A percentile compares a stretch with the other conserved stretches of the same genome.
Evolutionary conservation across 495 filamentous ascomycete genomes (phyloP).

Genomic region (Neurospora discreta): DNA sequence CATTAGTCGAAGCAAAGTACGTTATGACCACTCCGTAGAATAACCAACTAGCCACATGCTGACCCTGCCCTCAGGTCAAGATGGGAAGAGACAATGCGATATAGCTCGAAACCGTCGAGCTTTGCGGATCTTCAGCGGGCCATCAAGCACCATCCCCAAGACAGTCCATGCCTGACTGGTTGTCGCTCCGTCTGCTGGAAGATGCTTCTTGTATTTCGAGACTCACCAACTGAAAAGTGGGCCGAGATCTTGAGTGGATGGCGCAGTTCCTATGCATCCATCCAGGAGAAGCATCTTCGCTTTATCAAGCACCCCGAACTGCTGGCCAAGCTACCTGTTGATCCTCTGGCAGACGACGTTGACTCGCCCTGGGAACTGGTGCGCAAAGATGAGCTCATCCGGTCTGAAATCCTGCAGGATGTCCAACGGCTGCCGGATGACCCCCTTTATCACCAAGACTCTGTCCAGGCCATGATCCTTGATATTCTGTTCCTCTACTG

Average conservation of each 20-base stretch:
- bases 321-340: conserved; percentile 52
- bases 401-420: conserved; percentile 90
- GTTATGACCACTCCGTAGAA: neutral
- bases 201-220: conserved; percentile 72
- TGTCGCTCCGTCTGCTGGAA: conserved; percentile 92
- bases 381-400: conserved; percentile 70
- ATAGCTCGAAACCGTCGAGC: conserved; percentile 33
- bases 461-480: conserved; percentile 69
- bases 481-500: conserved; percentile 91
- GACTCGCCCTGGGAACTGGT: conserved; percentile 82
- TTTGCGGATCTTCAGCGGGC: conserved; percentile 54
- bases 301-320: conserved; percentile 75
- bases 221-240: conserved; percentile 58
- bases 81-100: conserved; percentile 56
- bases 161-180: conserved; percentile 55
- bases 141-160: conserved; percentile 44
- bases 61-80: conserved; percentile 25
- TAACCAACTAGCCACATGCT: conserved; percentile 1
- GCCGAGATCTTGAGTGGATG: conserved; percentile 51
- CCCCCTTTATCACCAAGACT: conserved; percentile 70
- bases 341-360: conserved; percentile 80
- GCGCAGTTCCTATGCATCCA: conserved; percentile 58
- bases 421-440: conserved; percentile 91
- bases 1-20: conserved; percentile 53
- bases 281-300: conserved; percentile 63